Base-by-base conservation (phyloP, 2,329 filamentous ascomycete genomes). In the Thyridium curvatum region DNA sequence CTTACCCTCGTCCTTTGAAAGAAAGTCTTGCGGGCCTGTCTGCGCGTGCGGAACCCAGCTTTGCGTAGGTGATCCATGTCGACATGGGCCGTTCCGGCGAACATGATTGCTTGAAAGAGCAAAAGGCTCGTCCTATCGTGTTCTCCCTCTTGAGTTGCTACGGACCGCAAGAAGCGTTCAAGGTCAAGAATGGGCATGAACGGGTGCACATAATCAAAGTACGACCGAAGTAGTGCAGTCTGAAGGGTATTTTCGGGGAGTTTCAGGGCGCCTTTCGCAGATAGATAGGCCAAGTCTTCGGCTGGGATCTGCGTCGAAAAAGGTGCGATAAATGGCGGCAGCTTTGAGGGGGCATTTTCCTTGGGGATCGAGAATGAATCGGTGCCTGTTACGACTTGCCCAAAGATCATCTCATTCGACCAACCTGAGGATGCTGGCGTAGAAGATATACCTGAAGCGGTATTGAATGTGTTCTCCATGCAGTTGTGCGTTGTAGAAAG, bases 191-290 rank as follows among this genome's bases (percentile, higher is more conserved):
- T 45, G 0, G 53, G 53, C 2, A 48, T 37, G 12, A 54, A 50
- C 0, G 51, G 49, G 21, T 56, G 52, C 1, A 53, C 48, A 13
- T 56, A 42, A 21, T 47, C 41, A 29, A 55, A 56, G 40, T 55
- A 55, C 8, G 37, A 42, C 0, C 41, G 38, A 0, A 55, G 60
- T 41, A 84, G 64, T 51, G 81, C 78, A 50, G 77, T 76, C 30
- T 79, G 73, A 9, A 84, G 60, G 9, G 57, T 62, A 10, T 64
- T 58, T 14, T 72, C 65, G 2, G 79, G 79, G 28, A 84, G 69
- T 0, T 73, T 71, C 48, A 84, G 59, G 2, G 78, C 79, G 2
- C 79, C 80, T 55, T 82, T 83, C 55, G 72, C 72, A 32, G 74
- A 66, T 36, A 84, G 61, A 52, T 82, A 84, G 18, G 74, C 64